phyloP scores from a whole-genome alignment of 345 rosid genomes.

The Populus ilicifolia region DNA sequence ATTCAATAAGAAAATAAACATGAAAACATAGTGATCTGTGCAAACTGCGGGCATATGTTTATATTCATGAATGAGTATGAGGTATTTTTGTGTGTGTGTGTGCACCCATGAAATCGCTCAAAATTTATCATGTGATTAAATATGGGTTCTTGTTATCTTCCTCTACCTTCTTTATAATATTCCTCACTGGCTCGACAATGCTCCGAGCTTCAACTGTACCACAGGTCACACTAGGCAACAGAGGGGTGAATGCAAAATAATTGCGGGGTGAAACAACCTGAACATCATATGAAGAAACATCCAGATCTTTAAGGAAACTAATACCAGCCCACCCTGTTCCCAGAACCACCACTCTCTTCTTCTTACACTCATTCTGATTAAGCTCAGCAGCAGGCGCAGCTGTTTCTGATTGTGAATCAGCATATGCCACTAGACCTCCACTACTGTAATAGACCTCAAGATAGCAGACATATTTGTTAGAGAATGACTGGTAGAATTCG shows the following conservation, averaged over 20 bases:
- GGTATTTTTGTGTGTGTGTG: not conserved
- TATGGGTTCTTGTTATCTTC: conserved; percentile 1
- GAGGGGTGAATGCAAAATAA: conserved; percentile 92
- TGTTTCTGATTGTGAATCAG: conserved; percentile 47
- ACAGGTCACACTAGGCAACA: conserved; percentile 93
- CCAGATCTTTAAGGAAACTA: conserved; percentile 83
- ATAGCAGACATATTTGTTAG: not conserved
- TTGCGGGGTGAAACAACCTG: conserved; percentile 89
- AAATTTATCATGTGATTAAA: not conserved
- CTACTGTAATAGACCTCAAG: conserved; percentile 43
- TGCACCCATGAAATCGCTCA: not conserved
- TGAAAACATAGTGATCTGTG: not conserved
- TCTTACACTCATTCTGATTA: conserved; percentile 36
- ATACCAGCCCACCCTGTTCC: conserved; percentile 98
- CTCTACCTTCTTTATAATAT: conserved; percentile 77
- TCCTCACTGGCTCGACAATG: conserved; percentile 84
- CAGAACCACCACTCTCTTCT: conserved; percentile 81
- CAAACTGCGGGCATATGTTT: not conserved
- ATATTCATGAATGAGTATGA: too few species aligned
- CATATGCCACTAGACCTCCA: conserved; percentile 66
- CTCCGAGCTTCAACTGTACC: conserved; percentile 98
- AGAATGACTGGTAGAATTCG: not conserved
- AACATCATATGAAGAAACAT: conserved; percentile 63
- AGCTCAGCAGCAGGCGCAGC: conserved; percentile 21
- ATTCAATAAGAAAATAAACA: not conserved